These are phyloP conservation scores for Cyberlindnera mrakii DNA, from an alignment of 805 yeast species.

Conservation along the genomic window DNA sequence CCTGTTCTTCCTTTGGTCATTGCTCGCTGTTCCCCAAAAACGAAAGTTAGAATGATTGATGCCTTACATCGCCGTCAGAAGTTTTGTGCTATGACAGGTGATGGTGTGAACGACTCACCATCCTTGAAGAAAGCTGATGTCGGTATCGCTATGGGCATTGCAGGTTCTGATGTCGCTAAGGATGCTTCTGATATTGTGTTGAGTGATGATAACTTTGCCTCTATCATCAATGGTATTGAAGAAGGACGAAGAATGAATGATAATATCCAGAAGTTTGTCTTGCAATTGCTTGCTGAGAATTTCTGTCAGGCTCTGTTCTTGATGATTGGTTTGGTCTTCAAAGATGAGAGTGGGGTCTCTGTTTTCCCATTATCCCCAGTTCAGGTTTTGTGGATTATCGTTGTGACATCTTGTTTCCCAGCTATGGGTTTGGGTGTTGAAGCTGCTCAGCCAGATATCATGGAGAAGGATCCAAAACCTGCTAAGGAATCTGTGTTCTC, in stretches of 20 bases:
- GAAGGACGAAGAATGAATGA: slow-evolving; percentile 79
- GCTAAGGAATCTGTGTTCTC: slow-evolving; percentile 53
- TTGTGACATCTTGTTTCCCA: slow-evolving; percentile 75
- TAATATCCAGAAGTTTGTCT: slow-evolving; percentile 71
- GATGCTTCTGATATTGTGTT: slow-evolving; percentile 75
- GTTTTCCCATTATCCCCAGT: slow-evolving; percentile 82
- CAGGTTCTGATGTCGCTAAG: slow-evolving; percentile 82
- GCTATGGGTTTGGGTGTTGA: slow-evolving; percentile 80
- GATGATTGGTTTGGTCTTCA: slow-evolving; percentile 68
- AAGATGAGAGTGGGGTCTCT: slow-evolving; percentile 54
- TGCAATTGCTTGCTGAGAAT: slow-evolving; percentile 67
- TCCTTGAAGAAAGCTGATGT: slow-evolving; percentile 71
- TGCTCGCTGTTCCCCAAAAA: slow-evolving; percentile 80
- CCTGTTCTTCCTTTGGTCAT: slow-evolving; percentile 72
- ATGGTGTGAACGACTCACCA: slow-evolving; percentile 81
- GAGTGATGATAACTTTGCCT: slow-evolving; percentile 73
- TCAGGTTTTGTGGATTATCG: slow-evolving; percentile 75
- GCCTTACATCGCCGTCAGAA: slow-evolving; percentile 60
- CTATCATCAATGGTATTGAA: slow-evolving; percentile 70
- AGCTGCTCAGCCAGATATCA: slow-evolving; percentile 54
- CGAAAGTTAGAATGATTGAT: slow-evolving; percentile 76
- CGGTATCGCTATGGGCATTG: slow-evolving; percentile 80
- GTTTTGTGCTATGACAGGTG: slow-evolving; percentile 79
- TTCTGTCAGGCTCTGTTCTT: slow-evolving; percentile 65
- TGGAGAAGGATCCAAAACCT: slow-evolving; percentile 59